These are phyloP conservation scores for Saccharata proteae DNA, from an alignment of 2,329 filamentous ascomycete genomes.

Conservation along the genomic window DNA sequence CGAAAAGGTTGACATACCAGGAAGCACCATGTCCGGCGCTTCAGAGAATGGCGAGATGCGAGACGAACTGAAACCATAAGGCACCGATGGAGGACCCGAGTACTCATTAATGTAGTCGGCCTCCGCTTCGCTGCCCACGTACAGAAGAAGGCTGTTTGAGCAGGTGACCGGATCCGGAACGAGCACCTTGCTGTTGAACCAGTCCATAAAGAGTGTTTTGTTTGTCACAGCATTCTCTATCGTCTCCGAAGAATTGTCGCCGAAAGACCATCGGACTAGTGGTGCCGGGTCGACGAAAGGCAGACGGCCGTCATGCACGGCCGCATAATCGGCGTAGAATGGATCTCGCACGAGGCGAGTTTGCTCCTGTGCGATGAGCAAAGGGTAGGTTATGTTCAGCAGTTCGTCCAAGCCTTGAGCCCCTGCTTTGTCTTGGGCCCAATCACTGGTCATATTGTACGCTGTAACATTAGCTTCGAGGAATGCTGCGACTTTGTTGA, in stretches of 20 bases:
- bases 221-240: constrained; percentile 35
- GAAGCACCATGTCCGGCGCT: constrained; percentile 35
- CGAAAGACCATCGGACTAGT: constrained; percentile 36
- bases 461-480: constrained; percentile 25
- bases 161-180: constrained; percentile 31
- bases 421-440: constrained; percentile 21
- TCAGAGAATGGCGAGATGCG: constrained; percentile 38
- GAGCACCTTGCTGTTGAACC: constrained; percentile 38
- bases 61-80: constrained; percentile 36
- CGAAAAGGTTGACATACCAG: constrained; percentile 14
- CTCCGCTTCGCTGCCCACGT: constrained; percentile 29
- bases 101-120: constrained; percentile 36
- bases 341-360: constrained; percentile 33
- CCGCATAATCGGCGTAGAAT: constrained; percentile 39
- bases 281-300: constrained; percentile 41
- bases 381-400: constrained; percentile 34
- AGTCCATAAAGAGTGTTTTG: constrained; percentile 37
- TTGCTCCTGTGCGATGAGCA: constrained; percentile 38
- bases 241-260: constrained; percentile 25
- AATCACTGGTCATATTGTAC: constrained; percentile 25
- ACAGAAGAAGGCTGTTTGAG: constrained; percentile 38
- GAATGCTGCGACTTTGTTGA: constrained; percentile 31
- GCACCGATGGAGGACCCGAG: constrained; percentile 28
- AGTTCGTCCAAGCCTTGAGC: constrained; percentile 21
- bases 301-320: constrained; percentile 30